These are phyloP conservation scores for Candida boleticola DNA, from an alignment of 805 yeast species.

Conservation along the genomic window DNA sequence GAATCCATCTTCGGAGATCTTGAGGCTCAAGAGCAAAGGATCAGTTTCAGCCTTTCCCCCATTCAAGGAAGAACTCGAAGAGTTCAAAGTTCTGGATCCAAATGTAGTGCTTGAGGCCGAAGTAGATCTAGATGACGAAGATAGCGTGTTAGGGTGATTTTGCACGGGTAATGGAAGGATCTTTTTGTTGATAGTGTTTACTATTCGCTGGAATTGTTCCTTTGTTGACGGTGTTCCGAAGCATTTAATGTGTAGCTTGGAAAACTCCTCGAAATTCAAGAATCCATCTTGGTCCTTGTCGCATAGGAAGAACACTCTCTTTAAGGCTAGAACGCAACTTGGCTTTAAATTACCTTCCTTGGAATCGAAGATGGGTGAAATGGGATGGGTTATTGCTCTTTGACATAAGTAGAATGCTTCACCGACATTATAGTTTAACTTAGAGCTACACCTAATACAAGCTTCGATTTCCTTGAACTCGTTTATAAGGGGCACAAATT, in stretches of 20 bases:
- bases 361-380: conserved; percentile 91
- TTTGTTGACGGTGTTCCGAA: conserved; percentile 40
- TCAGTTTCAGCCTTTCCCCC: conserved; percentile 12
- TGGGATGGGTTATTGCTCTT: conserved; percentile 87
- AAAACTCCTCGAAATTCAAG: conserved; percentile 68
- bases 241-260: conserved; percentile 68
- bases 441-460: conserved; percentile 86
- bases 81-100: background rate
- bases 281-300: conserved; percentile 91
- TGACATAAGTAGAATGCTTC: conserved; percentile 94
- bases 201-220: conserved; percentile 37
- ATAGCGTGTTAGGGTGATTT: background rate
- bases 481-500: conserved; percentile 77
- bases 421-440: conserved; percentile 76
- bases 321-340: conserved; percentile 69
- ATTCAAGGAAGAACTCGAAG: conserved; percentile 9
- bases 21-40: conserved; percentile 26
- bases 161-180: conserved; percentile 19
- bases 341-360: conserved; percentile 82
- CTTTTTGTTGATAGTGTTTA: conserved; percentile 28
- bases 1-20: conserved; percentile 75
- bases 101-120: background rate
- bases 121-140: background rate
- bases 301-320: conserved; percentile 77
- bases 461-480: conserved; percentile 95